Evolutionary conservation across 305 asterid species (phyloP).

Genomic region (Stenogyne calaminthoides): DNA sequence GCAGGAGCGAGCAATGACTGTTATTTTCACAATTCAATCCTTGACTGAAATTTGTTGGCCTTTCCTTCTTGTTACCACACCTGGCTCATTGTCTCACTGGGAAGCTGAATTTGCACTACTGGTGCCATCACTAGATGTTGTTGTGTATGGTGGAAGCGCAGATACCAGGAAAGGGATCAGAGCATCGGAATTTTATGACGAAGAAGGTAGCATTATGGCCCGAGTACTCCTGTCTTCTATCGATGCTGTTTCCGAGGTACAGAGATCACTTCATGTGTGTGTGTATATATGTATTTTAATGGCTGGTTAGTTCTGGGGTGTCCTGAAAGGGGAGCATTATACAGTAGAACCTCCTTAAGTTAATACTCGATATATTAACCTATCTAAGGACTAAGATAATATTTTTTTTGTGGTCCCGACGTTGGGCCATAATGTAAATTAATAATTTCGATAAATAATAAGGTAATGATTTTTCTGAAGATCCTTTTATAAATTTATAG

Average conservation of each 20-base stretch:
- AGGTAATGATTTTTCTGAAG: too few relatives aligned
- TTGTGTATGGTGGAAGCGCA: slow-evolving; percentile 55
- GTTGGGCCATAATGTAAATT: too few relatives aligned
- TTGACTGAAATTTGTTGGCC: slow-evolving; percentile 50
- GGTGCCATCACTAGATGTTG: slow-evolving; percentile 63
- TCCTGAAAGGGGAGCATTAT: not conserved
- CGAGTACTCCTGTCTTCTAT: slow-evolving; percentile 59
- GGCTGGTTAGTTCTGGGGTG: slow-evolving; percentile 2
- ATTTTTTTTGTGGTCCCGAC: too few relatives aligned
- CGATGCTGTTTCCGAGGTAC: slow-evolving; percentile 61
- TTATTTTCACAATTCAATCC: slow-evolving; percentile 47
- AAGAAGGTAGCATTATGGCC: slow-evolving; percentile 48
- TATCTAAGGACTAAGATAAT: too few relatives aligned
- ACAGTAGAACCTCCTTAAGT: too few relatives aligned
- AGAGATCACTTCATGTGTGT: not conserved
- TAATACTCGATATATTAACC: too few relatives aligned
- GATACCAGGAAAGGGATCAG: slow-evolving; percentile 54
- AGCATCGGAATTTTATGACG: slow-evolving; percentile 60
- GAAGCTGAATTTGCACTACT: slow-evolving; percentile 60
- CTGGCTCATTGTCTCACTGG: slow-evolving; percentile 53
- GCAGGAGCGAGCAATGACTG: slow-evolving; percentile 58
- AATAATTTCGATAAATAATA: too few relatives aligned
- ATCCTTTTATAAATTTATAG: too few relatives aligned
- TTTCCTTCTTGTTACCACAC: slow-evolving; percentile 56
- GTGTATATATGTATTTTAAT: not conserved